Conservation (phyloP, 257 asterid species). For the Lycium barbarum region DNA sequence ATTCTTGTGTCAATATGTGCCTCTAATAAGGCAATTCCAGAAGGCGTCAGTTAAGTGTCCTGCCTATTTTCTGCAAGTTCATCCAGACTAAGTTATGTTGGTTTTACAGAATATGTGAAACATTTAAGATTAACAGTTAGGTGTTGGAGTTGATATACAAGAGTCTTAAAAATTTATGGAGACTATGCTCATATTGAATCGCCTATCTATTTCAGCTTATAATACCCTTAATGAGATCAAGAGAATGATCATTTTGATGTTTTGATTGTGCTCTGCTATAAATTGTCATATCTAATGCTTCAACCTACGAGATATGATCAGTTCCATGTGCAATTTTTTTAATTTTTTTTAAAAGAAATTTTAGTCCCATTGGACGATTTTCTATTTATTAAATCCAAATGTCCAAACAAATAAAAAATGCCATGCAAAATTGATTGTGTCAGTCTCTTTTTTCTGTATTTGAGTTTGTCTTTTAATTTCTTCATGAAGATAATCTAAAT, state of each 20-base stretch:
- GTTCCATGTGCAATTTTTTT: neutral
- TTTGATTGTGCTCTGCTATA: neutral
- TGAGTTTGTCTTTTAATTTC: neutral
- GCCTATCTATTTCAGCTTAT: neutral
- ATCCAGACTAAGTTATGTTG: neutral
- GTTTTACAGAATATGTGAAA: neutral
- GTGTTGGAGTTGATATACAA: neutral
- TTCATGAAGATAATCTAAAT: neutral
- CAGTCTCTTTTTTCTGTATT: neutral
- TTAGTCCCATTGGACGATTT: too few relatives aligned
- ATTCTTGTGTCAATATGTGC: neutral
- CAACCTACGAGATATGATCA: neutral
- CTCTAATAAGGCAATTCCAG: neutral
- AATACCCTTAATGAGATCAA: neutral
- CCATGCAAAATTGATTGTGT: neutral
- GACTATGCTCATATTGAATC: neutral
- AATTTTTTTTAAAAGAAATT: too few relatives aligned
- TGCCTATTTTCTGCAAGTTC: neutral
- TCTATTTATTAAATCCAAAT: too few relatives aligned
- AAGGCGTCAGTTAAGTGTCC: neutral
- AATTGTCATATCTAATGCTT: neutral
- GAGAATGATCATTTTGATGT: neutral
- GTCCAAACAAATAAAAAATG: too few relatives aligned
- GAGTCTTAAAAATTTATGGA: neutral
- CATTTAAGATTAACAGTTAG: neutral